A percentile compares a stretch with the other conserved stretches of the same genome.
phyloP scores from a whole-genome alignment of 805 yeast genomes.

The Kuraishia piskuri region DNA sequence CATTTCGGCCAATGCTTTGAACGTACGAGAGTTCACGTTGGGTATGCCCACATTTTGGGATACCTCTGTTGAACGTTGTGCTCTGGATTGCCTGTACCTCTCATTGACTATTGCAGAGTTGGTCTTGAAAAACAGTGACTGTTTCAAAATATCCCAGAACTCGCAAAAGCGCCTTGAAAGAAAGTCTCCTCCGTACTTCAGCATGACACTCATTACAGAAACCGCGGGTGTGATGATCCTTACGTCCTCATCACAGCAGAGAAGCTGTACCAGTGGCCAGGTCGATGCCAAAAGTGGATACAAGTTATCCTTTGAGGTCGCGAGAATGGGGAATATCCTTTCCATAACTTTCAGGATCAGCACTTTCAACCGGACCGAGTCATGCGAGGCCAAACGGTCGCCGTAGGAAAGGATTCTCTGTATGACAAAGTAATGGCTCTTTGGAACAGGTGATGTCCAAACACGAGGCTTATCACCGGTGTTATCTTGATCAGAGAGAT shows the following conservation, averaged over 20 bases:
- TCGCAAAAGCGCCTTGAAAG: slow-evolving; percentile 31
- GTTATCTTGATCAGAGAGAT: slow-evolving; percentile 11
- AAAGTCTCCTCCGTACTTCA: slow-evolving; percentile 29
- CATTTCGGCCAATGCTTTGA: slow-evolving; percentile 14
- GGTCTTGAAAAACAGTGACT: slow-evolving; percentile 4
- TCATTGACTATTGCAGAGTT: neutral
- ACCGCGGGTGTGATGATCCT: slow-evolving; percentile 17
- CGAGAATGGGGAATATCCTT: slow-evolving; percentile 40
- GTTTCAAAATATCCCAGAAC: slow-evolving; percentile 26
- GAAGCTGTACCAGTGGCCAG: slow-evolving; percentile 36
- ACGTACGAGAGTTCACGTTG: slow-evolving; percentile 10
- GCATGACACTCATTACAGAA: slow-evolving; percentile 11
- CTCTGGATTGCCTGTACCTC: neutral
- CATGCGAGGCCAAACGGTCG: slow-evolving; percentile 58
- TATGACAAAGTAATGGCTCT: slow-evolving; percentile 46
- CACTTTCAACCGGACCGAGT: slow-evolving; percentile 45
- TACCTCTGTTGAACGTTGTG: neutral
- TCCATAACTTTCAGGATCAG: slow-evolving; percentile 46
- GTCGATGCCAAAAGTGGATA: slow-evolving; percentile 42
- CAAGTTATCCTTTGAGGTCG: slow-evolving; percentile 35
- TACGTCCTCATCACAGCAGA: slow-evolving; percentile 7
- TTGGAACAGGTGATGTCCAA: slow-evolving; percentile 68
- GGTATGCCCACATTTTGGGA: neutral
- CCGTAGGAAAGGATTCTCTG: slow-evolving; percentile 62
- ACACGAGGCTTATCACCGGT: slow-evolving; percentile 19